These are phyloP conservation scores for Arabis alpina DNA, from an alignment of 345 rosid species.

Conservation along the genomic window DNA sequence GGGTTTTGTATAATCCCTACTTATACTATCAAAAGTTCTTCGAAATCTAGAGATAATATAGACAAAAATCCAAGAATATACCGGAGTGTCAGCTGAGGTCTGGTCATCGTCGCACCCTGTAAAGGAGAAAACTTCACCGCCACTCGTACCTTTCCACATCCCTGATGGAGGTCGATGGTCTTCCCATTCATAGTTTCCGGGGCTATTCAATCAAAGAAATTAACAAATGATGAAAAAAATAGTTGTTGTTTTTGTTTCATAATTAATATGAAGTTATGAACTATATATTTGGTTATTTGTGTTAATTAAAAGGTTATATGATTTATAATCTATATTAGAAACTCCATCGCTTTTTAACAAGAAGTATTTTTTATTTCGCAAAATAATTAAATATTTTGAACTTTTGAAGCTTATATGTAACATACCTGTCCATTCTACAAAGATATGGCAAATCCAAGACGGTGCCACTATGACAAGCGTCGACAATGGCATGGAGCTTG, in stretches of 20 bases:
- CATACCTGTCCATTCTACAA: slow-evolving; percentile 84
- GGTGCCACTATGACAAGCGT: slow-evolving; percentile 95
- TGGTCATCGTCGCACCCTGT: slow-evolving; percentile 94
- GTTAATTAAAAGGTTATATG: not conserved
- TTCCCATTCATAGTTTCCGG: slow-evolving; percentile 71
- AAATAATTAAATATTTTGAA: no score
- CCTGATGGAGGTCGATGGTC: slow-evolving; percentile 85
- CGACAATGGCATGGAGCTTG: slow-evolving; percentile 86
- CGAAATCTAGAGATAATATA: not conserved
- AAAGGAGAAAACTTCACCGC: slow-evolving; percentile 87
- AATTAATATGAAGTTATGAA: not conserved
- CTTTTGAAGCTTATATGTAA: not conserved
- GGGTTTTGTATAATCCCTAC: not conserved
- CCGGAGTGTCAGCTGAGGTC: slow-evolving; percentile 82
- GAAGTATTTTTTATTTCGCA: no score
- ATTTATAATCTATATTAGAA: not conserved
- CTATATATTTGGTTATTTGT: not conserved
- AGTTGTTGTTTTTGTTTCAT: not conserved
- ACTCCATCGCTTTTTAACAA: not conserved
- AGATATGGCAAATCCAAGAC: slow-evolving; percentile 79
- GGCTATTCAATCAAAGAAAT: slow-evolving; percentile 42
- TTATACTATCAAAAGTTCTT: not conserved
- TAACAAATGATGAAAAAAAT: not conserved
- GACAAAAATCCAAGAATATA: slow-evolving; percentile 34
- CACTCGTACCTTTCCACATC: slow-evolving; percentile 85